Base-by-base conservation (phyloP, 768 basidiomycete genomes). In the Kondoa malvinella region DNA sequence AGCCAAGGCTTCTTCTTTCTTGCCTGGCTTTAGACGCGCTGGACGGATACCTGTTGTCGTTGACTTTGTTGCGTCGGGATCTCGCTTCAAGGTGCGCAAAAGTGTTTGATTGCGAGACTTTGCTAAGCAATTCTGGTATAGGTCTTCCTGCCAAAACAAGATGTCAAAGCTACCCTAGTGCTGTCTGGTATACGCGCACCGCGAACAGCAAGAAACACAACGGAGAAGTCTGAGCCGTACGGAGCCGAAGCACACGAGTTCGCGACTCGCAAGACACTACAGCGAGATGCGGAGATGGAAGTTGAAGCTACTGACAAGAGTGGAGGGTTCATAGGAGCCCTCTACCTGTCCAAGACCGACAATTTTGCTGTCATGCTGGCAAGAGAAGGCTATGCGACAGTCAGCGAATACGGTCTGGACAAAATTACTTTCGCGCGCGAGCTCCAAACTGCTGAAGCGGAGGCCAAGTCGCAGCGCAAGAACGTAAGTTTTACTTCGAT, bases 111-210 rank as follows among this genome's bases (percentile, higher is more conserved):
- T n/a, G n/a, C n/a, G n/a, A n/a, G n/a, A n/a, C n/a, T n/a, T n/a
- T 56, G 50, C 50, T 56, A 27, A 16, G 2, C 12, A 30, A 2
- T 15, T 56, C 15, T 16, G 1, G 4, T 2, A 12, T 61, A 72
- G 72, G 66, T 73, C 64, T 68, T 68, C 69, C 33, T 73, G 29
- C 74, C 74, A 15, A 75, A 74, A 67, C 73, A 74, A 64, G 94
- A 94, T 76, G 89, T 92, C 76, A 88, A 86, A 56, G 78, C 96
- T 68, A 99, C 95, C 0, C 80, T 99, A 65, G 95, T 97, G 0
- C 84, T 97, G 29, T 85, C 86, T 67, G 91, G 88, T 85, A 91
- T 97, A 72, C 87, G 90, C 66, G 85, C 92, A 1, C 92, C 92
- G 57, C 86, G 92, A 40, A 84, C 88, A 1, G 87, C 89, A 26